Evolutionary conservation across 208 protist genomes (phyloP).

Genomic region (Entamoeba dispar): DNA sequence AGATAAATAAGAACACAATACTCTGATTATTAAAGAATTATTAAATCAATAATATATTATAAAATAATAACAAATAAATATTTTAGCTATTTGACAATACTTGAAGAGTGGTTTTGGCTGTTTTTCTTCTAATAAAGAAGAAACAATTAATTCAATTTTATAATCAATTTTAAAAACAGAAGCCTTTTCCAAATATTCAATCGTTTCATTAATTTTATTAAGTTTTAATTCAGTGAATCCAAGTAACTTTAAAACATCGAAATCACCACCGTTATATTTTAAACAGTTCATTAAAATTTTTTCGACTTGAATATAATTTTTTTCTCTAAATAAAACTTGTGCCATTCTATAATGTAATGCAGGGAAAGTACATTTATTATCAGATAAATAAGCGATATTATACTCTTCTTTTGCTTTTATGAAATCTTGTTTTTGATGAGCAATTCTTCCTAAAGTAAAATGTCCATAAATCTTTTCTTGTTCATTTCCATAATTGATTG

Average conservation of each 20-base stretch:
- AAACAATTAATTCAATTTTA: not conserved
- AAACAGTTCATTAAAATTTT: not conserved
- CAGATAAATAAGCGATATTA: not conserved
- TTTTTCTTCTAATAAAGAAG: not conserved
- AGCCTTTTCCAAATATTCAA: not conserved
- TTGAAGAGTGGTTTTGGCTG: not conserved
- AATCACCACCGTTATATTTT: not conserved
- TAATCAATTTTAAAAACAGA: not conserved
- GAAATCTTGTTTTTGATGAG: not conserved
- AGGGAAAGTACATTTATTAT: not conserved
- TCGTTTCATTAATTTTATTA: not conserved
- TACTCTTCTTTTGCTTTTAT: not conserved
- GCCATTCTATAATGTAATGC: not conserved
- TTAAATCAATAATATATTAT: too few species aligned
- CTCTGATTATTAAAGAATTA: too few species aligned
- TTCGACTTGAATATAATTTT: not conserved
- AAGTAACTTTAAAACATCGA: not conserved
- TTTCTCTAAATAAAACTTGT: not conserved
- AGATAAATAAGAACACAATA: too few species aligned
- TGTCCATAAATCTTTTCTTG: not conserved
- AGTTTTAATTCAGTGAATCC: not conserved
- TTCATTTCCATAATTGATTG: not conserved
- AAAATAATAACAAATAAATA: too few species aligned
- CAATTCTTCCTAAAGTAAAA: not conserved
- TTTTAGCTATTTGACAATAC: not conserved